phyloP scores from a whole-genome alignment of 352 stramenopile genomes.

The Globisporangium perplexum region DNA sequence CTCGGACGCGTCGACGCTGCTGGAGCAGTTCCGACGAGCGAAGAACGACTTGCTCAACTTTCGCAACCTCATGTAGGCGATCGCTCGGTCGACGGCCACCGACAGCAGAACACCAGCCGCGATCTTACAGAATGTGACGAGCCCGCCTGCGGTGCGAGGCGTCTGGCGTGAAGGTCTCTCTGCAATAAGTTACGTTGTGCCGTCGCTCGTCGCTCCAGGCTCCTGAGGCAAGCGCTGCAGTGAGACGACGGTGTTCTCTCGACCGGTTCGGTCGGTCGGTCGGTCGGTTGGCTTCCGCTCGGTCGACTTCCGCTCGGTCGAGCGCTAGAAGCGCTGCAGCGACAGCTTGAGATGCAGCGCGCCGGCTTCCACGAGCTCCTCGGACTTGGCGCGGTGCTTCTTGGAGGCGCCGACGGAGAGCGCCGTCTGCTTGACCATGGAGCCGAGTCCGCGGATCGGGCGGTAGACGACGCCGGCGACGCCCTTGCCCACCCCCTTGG shows the following conservation, averaged over 20 bases:
- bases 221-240: no score
- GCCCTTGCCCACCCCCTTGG: constrained; percentile 65
- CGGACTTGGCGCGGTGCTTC: constrained; percentile 33
- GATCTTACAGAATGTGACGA: no score
- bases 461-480: constrained; percentile 65
- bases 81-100: no score
- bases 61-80: constrained; percentile 54
- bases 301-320: no score
- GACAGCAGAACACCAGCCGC: no score
- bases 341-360: constrained; percentile 55
- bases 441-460: constrained; percentile 63
- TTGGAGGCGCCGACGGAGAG: constrained; percentile 52
- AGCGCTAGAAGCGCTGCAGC: constrained; percentile 52
- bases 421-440: constrained; percentile 75
- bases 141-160: no score
- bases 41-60: constrained; percentile 73
- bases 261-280: no score
- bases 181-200: not conserved
- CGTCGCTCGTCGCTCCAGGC: not conserved
- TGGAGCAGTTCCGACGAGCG: constrained; percentile 70
- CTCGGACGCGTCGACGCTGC: constrained; percentile 43
- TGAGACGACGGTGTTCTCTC: no score
- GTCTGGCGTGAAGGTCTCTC: no score
- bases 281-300: no score
- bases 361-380: constrained; percentile 56